These are phyloP conservation scores for Eucalyptus grandis DNA, from an alignment of 345 rosid genomes.

Conservation along the genomic window DNA sequence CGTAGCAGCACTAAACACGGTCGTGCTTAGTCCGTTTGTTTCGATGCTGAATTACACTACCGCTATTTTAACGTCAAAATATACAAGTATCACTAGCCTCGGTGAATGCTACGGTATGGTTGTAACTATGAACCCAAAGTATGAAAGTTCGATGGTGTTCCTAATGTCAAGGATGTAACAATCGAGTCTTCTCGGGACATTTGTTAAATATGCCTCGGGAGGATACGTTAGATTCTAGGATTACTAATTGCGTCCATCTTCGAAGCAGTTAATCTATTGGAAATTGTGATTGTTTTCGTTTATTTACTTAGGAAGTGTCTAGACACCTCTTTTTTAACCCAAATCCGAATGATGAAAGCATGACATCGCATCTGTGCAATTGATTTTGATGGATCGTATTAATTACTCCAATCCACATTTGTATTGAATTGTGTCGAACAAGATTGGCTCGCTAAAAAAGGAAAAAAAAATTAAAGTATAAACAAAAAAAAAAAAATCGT, in stretches of 20 bases:
- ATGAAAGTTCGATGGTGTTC: background rate
- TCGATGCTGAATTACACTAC: background rate
- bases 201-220: background rate
- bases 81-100: background rate
- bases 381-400: background rate
- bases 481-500: background rate
- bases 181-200: background rate
- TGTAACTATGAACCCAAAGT: background rate
- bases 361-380: background rate
- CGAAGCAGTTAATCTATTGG: background rate
- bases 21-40: background rate
- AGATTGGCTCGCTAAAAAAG: background rate
- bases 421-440: background rate
- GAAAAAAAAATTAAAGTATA: background rate
- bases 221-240: background rate
- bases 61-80: background rate
- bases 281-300: background rate
- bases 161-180: background rate
- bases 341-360: background rate
- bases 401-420: background rate
- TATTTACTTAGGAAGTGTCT: background rate
- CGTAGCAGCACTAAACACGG: background rate
- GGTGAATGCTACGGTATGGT: background rate
- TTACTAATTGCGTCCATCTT: background rate
- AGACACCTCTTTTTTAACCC: background rate